phyloP scores from a whole-genome alignment of 306 rosid genomes.

The Arachis stenosperma region DNA sequence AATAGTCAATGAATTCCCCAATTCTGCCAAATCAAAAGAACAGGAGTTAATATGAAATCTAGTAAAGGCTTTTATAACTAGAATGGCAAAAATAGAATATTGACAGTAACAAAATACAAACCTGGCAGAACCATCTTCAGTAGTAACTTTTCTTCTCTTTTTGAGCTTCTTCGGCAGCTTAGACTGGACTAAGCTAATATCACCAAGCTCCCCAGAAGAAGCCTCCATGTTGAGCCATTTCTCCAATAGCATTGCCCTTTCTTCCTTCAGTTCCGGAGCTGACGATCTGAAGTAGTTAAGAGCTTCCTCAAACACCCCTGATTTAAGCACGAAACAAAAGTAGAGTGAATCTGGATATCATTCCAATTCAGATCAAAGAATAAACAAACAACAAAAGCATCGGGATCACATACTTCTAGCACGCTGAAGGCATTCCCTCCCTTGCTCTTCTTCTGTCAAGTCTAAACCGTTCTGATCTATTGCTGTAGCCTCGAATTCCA shows the following conservation, averaged over 20 bases:
- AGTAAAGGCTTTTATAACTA: background rate
- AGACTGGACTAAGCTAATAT: conserved; percentile 75
- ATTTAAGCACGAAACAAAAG: conserved; percentile 13
- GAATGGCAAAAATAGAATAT: background rate
- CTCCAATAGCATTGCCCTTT: conserved; percentile 89
- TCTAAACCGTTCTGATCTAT: conserved; percentile 8
- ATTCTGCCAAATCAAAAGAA: no score
- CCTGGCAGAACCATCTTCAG: conserved; percentile 89
- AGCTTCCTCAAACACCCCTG: conserved; percentile 92
- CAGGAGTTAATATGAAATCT: no score
- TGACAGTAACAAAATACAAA: conserved; percentile 43
- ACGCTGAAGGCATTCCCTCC: no score
- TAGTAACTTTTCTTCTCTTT: conserved; percentile 69
- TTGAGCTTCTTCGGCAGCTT: conserved; percentile 95
- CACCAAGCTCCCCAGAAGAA: conserved; percentile 74
- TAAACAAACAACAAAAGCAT: conserved; percentile 16
- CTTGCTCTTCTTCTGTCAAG: no score
- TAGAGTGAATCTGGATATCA: conserved; percentile 26
- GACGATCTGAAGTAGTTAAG: conserved; percentile 66
- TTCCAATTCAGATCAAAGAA: background rate
- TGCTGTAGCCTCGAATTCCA: conserved; percentile 83
- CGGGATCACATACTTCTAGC: no score
- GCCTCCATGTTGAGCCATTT: conserved; percentile 90
- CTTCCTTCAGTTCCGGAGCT: conserved; percentile 51
- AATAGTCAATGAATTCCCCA: no score